Evolutionary conservation across 1,284 basidiomycete species (phyloP), one percentile per base, ranked within the genome.

Genomic region (Tylopilus sp.): DNA sequence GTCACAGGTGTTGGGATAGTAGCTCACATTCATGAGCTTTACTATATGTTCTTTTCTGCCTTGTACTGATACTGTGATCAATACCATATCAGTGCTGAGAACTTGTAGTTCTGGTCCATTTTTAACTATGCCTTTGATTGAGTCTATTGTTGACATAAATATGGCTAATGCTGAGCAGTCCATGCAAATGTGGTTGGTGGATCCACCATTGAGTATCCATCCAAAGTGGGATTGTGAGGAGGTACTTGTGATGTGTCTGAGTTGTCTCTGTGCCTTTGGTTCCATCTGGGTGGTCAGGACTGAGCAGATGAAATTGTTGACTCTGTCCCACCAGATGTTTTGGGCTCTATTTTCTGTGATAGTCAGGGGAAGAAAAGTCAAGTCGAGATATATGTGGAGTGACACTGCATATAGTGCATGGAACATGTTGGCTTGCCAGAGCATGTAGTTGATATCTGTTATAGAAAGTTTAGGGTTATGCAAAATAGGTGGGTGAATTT

Each of bases 91-190:
- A 3, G 15, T 28, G 4, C 52, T 38, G 0, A 49, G 50, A 0
- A 57, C 49, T 20, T 47, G 9, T 1, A 54, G 35, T 21, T 35
- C 26, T 0, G 44, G 55, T 0, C 55, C 47, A 37, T 52, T 15
- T 31, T 57, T 57, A 7, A 54, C 21, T 1, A 58, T 54, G 18
- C 50, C 46, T 18, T 57, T 57, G 34, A 58, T 57, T 0, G 9
- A 14, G 31, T 43, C 10, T 0, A 20, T 36, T 4, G 26, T 20
- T 4, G 26, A 35, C 3, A 40, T 54, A 33, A 57, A 57, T 15
- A 31, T 52, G 7, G 36, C 9, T 8, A 57, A 57, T 18, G 55
- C 44, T 0, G 46, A 44, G 0, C 24, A 9, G 8, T 51, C 24
- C 0, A 26, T 57, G 11, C 55, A 57, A 3, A 57, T 57, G 28